phyloP scores from a whole-genome alignment of 23 red algal species.

The Gracilariopsis chorda region DNA sequence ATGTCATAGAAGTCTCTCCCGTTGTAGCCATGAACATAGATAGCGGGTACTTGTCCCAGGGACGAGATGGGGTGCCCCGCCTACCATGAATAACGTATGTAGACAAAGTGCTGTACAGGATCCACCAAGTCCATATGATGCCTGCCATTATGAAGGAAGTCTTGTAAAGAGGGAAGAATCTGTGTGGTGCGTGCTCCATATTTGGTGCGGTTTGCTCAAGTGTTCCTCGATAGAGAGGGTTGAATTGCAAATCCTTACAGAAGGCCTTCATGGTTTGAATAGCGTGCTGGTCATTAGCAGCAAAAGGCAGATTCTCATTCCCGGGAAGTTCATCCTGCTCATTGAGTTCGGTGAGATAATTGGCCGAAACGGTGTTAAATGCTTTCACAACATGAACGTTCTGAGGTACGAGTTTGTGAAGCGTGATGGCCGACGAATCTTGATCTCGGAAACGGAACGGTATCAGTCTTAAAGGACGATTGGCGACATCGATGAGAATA shows the following conservation, averaged over 20 bases:
- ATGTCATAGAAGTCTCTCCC: slow-evolving; percentile 33
- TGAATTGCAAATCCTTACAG: neutral
- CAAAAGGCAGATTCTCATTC: neutral
- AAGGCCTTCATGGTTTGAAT: neutral
- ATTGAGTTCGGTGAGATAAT: slow-evolving; percentile 12
- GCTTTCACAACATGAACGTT: slow-evolving; percentile 56
- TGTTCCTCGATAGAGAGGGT: slow-evolving; percentile 3
- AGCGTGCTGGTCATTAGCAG: neutral
- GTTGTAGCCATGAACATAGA: slow-evolving; percentile 30
- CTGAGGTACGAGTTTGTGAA: neutral
- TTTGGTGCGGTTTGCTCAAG: neutral
- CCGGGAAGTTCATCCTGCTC: neutral
- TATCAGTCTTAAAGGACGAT: neutral
- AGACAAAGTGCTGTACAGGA: slow-evolving; percentile 8
- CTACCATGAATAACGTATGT: slow-evolving; percentile 35
- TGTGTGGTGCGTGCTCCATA: slow-evolving; percentile 44
- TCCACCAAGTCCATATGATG: slow-evolving; percentile 17
- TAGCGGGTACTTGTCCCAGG: slow-evolving; percentile 17
- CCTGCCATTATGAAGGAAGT: neutral
- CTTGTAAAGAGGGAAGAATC: slow-evolving; percentile 45
- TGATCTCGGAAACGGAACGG: neutral
- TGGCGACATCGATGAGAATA: slow-evolving; percentile 57
- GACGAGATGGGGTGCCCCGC: slow-evolving; percentile 1
- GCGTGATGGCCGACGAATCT: neutral
- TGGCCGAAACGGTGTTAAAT: slow-evolving; percentile 70